A percentile compares a stretch with the other conserved stretches of the same genome.
These are phyloP conservation scores for Boeremia lycopersici DNA, from an alignment of 2,329 filamentous ascomycete genomes.

Conservation along the genomic window DNA sequence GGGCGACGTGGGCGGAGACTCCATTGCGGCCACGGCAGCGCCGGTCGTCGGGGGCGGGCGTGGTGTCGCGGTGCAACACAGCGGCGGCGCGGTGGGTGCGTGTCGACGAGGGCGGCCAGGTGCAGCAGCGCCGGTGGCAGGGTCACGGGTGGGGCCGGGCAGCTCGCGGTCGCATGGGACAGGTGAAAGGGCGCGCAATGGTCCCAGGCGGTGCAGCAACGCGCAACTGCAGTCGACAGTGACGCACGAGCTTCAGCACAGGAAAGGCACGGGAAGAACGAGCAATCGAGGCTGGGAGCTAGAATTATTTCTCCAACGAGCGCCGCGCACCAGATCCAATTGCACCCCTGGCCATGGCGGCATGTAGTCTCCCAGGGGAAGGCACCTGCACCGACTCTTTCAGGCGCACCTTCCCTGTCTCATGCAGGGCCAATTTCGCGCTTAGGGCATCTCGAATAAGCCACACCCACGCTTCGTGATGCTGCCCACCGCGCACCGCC, in stretches of 20 bases:
- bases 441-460: constrained; percentile 7
- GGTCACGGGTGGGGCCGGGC: background rate
- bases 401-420: constrained; percentile 16
- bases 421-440: constrained; percentile 11
- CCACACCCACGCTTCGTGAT: constrained; percentile 7
- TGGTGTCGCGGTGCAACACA: constrained; percentile 20
- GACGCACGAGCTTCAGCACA: constrained; percentile 8
- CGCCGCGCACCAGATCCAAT: constrained; percentile 8
- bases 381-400: constrained; percentile 4
- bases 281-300: constrained; percentile 3
- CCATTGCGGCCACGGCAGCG: constrained; percentile 42
- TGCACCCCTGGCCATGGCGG: constrained; percentile 14
- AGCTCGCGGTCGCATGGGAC: constrained; percentile 4
- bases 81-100: constrained; percentile 8
- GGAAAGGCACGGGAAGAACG: background rate
- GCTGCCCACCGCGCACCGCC: constrained; percentile 4
- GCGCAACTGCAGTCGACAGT: constrained; percentile 1
- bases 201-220: constrained; percentile 1
- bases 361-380: constrained; percentile 15
- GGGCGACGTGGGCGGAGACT: constrained; percentile 48
- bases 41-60: constrained; percentile 20
- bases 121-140: background rate
- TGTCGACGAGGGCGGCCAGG: constrained; percentile 7
- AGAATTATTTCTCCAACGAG: constrained; percentile 8
- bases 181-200: constrained; percentile 11